Base-by-base conservation (phyloP, 768 basidiomycete genomes). In the Mycena epipterygia region DNA sequence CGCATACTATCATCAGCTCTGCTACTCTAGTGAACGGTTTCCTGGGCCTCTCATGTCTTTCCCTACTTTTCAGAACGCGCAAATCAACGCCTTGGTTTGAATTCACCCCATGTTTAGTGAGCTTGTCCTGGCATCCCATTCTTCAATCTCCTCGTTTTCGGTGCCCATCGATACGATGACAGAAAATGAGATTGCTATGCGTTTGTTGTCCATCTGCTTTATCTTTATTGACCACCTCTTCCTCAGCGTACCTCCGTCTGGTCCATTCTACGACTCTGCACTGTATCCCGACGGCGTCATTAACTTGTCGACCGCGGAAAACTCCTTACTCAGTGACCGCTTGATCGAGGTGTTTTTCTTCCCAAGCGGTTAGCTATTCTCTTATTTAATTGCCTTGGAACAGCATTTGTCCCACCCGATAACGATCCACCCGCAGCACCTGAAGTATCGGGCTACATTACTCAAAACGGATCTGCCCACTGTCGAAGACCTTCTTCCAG, bases 231-330 rank as follows among this genome's bases (percentile, higher is more conserved):
- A 52, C 32, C 13, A 35, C 42, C 42, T 51, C 16, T 48, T 17
- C 21, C 4, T 25, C 14, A 59, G 62, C 44, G 39, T 57, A 23
- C 53, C 70, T 0, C 70, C 70, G 2, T 17, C 41, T 1, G 65
- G 55, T 0, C 71, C 71, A 35, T 73, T 56, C 42, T 69, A 73
- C 33, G 71, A 73, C 57, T 44, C 71, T 7, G 67, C 68, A 42
- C 30, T 61, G 21, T 73, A 73, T 33, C 63, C 71, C 0, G 58
- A 69, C 5, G 63, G 71, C 14, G 41, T 33, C 25, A 73, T 73
- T 14, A 73, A 73, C 25, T 52, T 73, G 8, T 73, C 71, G 16
- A 73, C 52, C 11, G 71, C 71, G n/a, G 71, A 73, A 39, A 73
- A 73, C 67, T 61, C 67, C 1, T 51, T 73, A 3, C 53, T 73